Percentiles rank a stretch among this genome's conserved stretches.
phyloP scores from a whole-genome alignment of 129 eudicot species.

The Tagetes erecta region DNA sequence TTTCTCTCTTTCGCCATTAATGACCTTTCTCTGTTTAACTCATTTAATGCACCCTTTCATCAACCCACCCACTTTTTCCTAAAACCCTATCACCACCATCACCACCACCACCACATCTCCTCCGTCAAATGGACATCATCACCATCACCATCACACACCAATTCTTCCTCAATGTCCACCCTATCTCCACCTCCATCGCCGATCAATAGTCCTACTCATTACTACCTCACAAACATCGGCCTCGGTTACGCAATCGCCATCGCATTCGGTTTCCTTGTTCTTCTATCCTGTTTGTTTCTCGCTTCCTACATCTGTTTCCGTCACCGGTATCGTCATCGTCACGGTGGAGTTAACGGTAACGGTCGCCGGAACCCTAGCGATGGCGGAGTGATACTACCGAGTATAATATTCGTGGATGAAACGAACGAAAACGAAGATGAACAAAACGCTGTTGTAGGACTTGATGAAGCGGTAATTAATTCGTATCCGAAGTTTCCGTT shows the following conservation, averaged over 20 bases:
- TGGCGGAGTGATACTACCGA: constrained; percentile 65
- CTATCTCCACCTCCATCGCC: constrained; percentile 35
- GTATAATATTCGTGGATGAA: constrained; percentile 80
- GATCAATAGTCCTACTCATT: constrained; percentile 31
- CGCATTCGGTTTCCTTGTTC: constrained; percentile 77
- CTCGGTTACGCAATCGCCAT: constrained; percentile 82
- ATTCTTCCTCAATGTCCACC: constrained; percentile 52
- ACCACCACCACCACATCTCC: constrained; percentile 27
- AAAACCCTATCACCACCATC: constrained; percentile 21
- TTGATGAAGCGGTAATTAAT: constrained; percentile 66
- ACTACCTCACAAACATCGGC: constrained; percentile 52
- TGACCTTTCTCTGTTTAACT: constrained; percentile 31
- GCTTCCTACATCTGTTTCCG: constrained; percentile 73
- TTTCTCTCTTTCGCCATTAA: constrained; percentile 37
- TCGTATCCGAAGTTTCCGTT: constrained; percentile 75
- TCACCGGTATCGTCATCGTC: constrained; percentile 37
- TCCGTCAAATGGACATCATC: constrained; percentile 53
- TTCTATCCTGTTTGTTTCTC: constrained; percentile 62
- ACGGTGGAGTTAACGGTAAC: neutral
- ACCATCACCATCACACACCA: constrained; percentile 30
- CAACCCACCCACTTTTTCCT: constrained; percentile 46
- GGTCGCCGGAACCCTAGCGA: constrained; percentile 25
- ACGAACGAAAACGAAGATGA: constrained; percentile 37
- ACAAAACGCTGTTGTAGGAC: constrained; percentile 62
- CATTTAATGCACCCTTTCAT: constrained; percentile 71